Evolutionary conservation across 345 rosid species (phyloP), one percentile per base, ranked within the genome.

Genomic region (Mangifera indica): DNA sequence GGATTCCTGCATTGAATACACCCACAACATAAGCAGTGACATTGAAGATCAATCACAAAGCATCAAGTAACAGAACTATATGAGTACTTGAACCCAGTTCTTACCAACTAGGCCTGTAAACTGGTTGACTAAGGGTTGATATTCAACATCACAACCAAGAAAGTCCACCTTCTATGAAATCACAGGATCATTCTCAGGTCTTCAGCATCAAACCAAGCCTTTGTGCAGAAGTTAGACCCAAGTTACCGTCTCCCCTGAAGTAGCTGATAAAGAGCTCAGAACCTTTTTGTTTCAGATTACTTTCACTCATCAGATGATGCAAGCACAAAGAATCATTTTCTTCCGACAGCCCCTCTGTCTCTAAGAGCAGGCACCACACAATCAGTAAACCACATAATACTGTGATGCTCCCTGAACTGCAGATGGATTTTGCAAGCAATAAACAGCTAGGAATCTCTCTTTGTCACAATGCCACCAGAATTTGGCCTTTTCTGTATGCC

Each of bases 401-500:
- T 55, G 62, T 34, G 26, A 55, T 12, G 68, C 69, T 42, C 58
- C 58, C 26, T 9, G 20, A 53, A 21, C 21, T 26, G 61, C 76
- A 25, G 32, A 61, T 10, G 49, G 6, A 58, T 26, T 49, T 24
- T 46, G 59, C 70, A 29, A 61, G 66, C 22, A 14, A 73, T 26
- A 21, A 66, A 60, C 32, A 21, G 37, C 77, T 80, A 84, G 25
- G 71, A 76, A 61, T 86, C 91, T 77, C 86, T 84, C 84, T 84
- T 87, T 55, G 84, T 89, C 63, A 74, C 44, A 53, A 81, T 64
- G 56, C 87, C 76, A 18, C 87, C 80, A 60, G 83, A 80, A 76
- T 67, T 77, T 75, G 77, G 89, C 83, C 72, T 85, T 85, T 79
- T 84, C 70, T 79, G 95, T 67, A 80, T 78, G 69, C 92, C 93